These are phyloP conservation scores for Ogataea kodamae DNA, from an alignment of 805 yeast species.

Conservation along the genomic window DNA sequence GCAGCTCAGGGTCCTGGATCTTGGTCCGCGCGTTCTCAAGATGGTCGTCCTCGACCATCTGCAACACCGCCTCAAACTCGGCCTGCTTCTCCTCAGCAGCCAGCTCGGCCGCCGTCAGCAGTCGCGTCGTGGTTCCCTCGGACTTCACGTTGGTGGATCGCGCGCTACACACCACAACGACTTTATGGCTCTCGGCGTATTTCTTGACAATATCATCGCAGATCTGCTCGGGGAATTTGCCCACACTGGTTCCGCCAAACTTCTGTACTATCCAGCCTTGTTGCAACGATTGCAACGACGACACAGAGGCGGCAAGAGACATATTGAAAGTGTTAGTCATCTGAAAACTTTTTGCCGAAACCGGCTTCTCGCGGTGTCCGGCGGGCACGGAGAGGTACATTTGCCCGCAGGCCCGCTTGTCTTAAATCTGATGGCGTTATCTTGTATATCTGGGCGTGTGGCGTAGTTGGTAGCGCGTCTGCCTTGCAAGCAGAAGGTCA, in stretches of 20 bases:
- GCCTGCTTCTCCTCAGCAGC: constrained; percentile 58
- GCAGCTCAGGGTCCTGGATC: constrained; percentile 46
- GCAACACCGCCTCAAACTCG: constrained; percentile 51
- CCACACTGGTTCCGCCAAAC: constrained; percentile 97
- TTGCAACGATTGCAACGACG: constrained; percentile 20
- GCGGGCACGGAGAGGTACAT: constrained; percentile 1
- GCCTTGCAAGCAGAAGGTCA: constrained; percentile 79
- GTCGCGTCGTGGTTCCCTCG: constrained; percentile 92
- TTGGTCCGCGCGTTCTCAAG: constrained; percentile 59
- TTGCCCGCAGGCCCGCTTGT: no score
- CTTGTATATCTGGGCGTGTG: constrained; percentile 52
- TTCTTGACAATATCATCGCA: constrained; percentile 78
- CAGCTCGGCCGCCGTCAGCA: constrained; percentile 78
- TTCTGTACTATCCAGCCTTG: constrained; percentile 76
- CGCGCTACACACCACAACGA: constrained; percentile 95
- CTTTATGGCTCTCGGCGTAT: constrained; percentile 56
- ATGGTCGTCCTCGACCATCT: constrained; percentile 77
- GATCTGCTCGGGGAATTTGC: constrained; percentile 84
- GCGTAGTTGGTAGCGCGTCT: constrained; percentile 82
- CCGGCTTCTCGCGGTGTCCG: constrained; percentile 1
- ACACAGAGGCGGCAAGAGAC: constrained; percentile 25
- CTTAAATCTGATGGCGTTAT: background rate
- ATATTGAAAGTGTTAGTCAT: constrained; percentile 10
- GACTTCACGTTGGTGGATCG: constrained; percentile 86
- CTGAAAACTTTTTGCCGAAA: constrained; percentile 8